Evolutionary conservation across 345 rosid species (phyloP).

Genomic region (Erodium maritimum): DNA sequence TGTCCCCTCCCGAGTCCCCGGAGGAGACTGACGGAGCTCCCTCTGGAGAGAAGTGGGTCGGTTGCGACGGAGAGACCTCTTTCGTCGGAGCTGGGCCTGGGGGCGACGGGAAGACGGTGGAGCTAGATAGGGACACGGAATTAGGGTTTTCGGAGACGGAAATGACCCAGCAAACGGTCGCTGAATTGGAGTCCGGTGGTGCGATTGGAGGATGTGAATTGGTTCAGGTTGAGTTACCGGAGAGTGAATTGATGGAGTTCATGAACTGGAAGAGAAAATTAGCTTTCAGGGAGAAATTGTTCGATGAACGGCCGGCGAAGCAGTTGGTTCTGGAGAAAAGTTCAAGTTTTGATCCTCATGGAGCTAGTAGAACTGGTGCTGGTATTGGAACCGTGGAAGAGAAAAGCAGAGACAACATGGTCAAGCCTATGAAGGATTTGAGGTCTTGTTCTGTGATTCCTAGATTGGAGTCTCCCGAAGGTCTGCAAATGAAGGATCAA

Average conservation of each 20-base stretch:
- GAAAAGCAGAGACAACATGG: constrained; percentile 6
- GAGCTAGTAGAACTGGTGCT: background rate
- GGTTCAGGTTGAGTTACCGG: constrained; percentile 11
- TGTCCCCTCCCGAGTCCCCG: constrained; percentile 22
- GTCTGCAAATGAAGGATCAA: too few species aligned
- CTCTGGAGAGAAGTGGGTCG: background rate
- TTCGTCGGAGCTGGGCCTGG: background rate
- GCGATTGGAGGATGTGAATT: constrained; percentile 9
- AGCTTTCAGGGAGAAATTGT: too few species aligned
- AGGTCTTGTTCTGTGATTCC: background rate
- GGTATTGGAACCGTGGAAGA: background rate
- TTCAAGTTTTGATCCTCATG: constrained; percentile 3
- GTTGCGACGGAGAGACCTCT: constrained; percentile 1
- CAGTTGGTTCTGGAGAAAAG: constrained; percentile 2
- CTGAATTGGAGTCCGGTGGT: constrained; percentile 4
- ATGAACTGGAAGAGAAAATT: too few species aligned
- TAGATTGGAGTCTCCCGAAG: too few species aligned
- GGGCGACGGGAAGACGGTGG: constrained; percentile 12
- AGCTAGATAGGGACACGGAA: constrained; percentile 34
- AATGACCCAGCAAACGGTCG: constrained; percentile 11
- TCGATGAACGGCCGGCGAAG: too few species aligned
- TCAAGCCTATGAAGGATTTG: constrained; percentile 17
- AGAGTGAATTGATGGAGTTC: constrained; percentile 2
- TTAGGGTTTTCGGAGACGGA: constrained; percentile 21
- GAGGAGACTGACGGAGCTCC: constrained; percentile 8